Evolutionary conservation across 2,329 filamentous ascomycete genomes (phyloP).

Genomic region (Penicillium hesseltinei): DNA sequence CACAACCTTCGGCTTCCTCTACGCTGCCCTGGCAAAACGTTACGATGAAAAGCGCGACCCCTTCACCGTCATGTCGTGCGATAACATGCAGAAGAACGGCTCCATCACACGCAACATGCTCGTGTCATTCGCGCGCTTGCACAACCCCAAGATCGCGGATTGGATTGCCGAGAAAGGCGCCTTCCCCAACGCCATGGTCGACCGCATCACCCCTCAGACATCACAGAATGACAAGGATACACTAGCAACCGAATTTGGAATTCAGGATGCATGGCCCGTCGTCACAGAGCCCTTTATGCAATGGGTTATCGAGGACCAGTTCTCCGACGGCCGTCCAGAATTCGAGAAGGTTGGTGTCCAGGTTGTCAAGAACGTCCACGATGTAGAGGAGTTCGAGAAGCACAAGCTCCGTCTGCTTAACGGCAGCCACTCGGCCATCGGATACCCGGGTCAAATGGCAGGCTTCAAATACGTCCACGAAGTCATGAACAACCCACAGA

Average conservation of each 20-base stretch:
- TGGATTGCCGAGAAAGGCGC: slow-evolving; percentile 51
- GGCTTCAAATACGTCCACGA: slow-evolving; percentile 57
- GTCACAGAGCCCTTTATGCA: slow-evolving; percentile 58
- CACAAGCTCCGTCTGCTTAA: slow-evolving; percentile 58
- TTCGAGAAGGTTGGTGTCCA: slow-evolving; percentile 56
- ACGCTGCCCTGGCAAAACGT: slow-evolving; percentile 50
- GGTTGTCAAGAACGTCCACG: slow-evolving; percentile 52
- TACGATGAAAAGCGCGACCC: slow-evolving; percentile 47
- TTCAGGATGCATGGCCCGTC: slow-evolving; percentile 54
- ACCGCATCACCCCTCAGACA: slow-evolving; percentile 56
- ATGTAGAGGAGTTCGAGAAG: slow-evolving; percentile 56
- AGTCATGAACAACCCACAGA: slow-evolving; percentile 51
- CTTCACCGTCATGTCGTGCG: slow-evolving; percentile 56
- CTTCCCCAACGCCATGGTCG: slow-evolving; percentile 58
- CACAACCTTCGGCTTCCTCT: slow-evolving; percentile 55
- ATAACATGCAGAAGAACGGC: slow-evolving; percentile 60
- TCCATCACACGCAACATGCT: slow-evolving; percentile 55
- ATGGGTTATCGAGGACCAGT: slow-evolving; percentile 56
- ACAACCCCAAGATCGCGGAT: slow-evolving; percentile 48
- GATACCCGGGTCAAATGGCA: slow-evolving; percentile 52
- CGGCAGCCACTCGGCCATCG: slow-evolving; percentile 53
- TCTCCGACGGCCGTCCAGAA: slow-evolving; percentile 51
- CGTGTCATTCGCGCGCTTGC: slow-evolving; percentile 49
- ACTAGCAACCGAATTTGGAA: slow-evolving; percentile 47
- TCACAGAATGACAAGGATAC: slow-evolving; percentile 46